Percentiles rank a stretch among this genome's conserved stretches.
phyloP scores from a whole-genome alignment of 139 green algal species.

The Ettlia oleoabundans region DNA sequence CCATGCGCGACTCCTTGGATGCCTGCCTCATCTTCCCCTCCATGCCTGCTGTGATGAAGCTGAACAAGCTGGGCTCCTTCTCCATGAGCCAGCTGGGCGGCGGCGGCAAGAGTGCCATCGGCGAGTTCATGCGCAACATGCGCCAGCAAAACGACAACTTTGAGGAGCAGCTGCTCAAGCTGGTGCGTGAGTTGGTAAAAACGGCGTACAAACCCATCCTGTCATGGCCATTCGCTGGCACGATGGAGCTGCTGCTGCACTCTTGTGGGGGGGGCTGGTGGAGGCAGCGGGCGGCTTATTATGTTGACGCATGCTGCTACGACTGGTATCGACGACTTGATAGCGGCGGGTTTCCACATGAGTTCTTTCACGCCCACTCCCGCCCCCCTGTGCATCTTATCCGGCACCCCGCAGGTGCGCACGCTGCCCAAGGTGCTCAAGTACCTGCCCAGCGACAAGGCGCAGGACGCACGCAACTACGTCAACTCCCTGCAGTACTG shows the following conservation, averaged over 20 bases:
- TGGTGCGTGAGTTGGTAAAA: neutral
- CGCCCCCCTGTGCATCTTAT: neutral
- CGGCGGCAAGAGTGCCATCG: slow-evolving; percentile 90
- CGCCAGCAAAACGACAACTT: slow-evolving; percentile 96
- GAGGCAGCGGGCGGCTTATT: too few relatives aligned
- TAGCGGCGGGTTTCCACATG: too few relatives aligned
- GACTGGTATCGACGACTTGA: too few relatives aligned
- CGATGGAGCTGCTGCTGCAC: too few relatives aligned
- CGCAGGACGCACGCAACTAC: slow-evolving; percentile 84
- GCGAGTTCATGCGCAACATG: slow-evolving; percentile 93
- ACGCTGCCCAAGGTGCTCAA: slow-evolving; percentile 88
- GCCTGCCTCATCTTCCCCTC: slow-evolving; percentile 99
- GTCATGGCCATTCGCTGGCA: too few relatives aligned
- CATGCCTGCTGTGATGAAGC: slow-evolving; percentile 98
- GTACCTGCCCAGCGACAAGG: slow-evolving; percentile 94
- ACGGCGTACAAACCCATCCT: too few relatives aligned
- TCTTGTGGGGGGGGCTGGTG: too few relatives aligned
- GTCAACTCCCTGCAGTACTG: slow-evolving; percentile 99
- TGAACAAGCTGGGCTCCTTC: slow-evolving; percentile 99
- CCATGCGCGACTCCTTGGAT: slow-evolving; percentile 86
- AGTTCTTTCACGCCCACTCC: neutral
- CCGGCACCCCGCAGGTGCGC: slow-evolving; percentile 64
- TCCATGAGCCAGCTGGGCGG: slow-evolving; percentile 84
- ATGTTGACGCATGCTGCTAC: too few relatives aligned
- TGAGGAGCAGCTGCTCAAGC: slow-evolving; percentile 82